These are phyloP conservation scores for Phytophthora gonapodyides DNA, from an alignment of 352 stramenopile species.

Conservation along the genomic window DNA sequence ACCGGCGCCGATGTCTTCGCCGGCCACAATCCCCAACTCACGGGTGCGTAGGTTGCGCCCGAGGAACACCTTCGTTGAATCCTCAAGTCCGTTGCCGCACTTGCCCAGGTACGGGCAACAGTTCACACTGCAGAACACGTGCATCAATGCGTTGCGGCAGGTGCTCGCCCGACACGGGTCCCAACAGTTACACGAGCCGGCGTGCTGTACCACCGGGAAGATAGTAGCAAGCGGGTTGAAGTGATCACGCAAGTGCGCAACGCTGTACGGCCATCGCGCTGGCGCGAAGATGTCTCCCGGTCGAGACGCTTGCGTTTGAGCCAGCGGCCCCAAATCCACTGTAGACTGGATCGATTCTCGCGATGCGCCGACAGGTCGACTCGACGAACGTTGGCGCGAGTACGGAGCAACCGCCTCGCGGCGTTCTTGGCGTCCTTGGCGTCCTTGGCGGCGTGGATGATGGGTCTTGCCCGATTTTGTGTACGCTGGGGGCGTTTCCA, in stretches of 20 bases:
- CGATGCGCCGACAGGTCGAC: too few relatives aligned
- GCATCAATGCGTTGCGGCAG: slow-evolving; percentile 9
- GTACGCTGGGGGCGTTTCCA: too few relatives aligned
- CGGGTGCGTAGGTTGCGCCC: not conserved
- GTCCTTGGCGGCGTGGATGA: too few relatives aligned
- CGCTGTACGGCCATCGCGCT: not conserved
- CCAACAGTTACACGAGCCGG: slow-evolving; percentile 8
- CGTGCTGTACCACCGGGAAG: not conserved
- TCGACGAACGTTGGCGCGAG: too few relatives aligned
- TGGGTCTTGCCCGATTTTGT: too few relatives aligned
- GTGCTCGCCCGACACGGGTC: not conserved
- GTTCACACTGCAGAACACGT: slow-evolving; percentile 1
- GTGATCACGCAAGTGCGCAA: not conserved
- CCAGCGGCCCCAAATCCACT: too few relatives aligned
- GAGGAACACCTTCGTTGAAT: not conserved
- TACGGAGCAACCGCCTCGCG: too few relatives aligned
- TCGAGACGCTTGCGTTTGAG: not conserved
- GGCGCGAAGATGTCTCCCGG: not conserved
- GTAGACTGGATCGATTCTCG: too few relatives aligned
- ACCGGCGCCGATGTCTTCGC: not conserved
- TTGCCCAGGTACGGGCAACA: slow-evolving; percentile 7
- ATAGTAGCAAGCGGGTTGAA: not conserved
- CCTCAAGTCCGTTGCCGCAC: not conserved
- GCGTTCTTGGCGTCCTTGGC: too few relatives aligned
- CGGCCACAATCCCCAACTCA: not conserved